A percentile compares a stretch with the other conserved stretches of the same genome.
Conservation (phyloP, 805 yeast genomes). For the Yarrowia keelungensis region DNA sequence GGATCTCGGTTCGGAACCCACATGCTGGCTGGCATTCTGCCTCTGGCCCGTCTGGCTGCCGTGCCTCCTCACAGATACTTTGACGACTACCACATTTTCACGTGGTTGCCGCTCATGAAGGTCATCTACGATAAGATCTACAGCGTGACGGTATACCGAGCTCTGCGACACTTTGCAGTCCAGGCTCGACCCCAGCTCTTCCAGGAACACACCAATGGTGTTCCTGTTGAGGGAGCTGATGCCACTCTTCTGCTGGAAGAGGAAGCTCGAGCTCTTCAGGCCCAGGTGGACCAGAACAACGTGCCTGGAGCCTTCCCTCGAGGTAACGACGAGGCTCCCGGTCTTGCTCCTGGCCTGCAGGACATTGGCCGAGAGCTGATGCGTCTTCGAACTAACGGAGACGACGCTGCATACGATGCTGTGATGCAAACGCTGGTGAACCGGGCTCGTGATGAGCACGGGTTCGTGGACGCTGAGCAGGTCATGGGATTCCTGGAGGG, state of each 20-base stretch:
- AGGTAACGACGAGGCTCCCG: slow-evolving; percentile 1
- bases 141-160: slow-evolving; percentile 18
- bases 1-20: slow-evolving; percentile 14
- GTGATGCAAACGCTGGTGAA: slow-evolving; percentile 20
- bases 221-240: slow-evolving; percentile 7
- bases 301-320: slow-evolving; percentile 27
- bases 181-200: slow-evolving; percentile 35
- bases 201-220: slow-evolving; percentile 12
- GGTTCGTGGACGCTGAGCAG: slow-evolving; percentile 29
- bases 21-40: slow-evolving; percentile 1
- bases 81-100: slow-evolving; percentile 33
- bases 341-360: slow-evolving; percentile 11
- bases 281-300: slow-evolving; percentile 20
- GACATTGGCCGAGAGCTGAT: slow-evolving; percentile 29
- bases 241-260: slow-evolving; percentile 2
- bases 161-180: slow-evolving; percentile 20
- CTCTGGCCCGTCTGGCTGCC: slow-evolving; percentile 20
- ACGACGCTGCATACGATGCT: slow-evolving; percentile 35
- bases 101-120: slow-evolving; percentile 30
- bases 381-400: slow-evolving; percentile 33
- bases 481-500: slow-evolving; percentile 27
- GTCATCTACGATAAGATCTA: slow-evolving; percentile 29
- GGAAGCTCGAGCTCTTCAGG: slow-evolving; percentile 23
- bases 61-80: slow-evolving; percentile 24
- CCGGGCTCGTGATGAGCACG: slow-evolving; percentile 23